Conservation (phyloP, 768 basidiomycete genomes). For the Mycena venus region DNA sequence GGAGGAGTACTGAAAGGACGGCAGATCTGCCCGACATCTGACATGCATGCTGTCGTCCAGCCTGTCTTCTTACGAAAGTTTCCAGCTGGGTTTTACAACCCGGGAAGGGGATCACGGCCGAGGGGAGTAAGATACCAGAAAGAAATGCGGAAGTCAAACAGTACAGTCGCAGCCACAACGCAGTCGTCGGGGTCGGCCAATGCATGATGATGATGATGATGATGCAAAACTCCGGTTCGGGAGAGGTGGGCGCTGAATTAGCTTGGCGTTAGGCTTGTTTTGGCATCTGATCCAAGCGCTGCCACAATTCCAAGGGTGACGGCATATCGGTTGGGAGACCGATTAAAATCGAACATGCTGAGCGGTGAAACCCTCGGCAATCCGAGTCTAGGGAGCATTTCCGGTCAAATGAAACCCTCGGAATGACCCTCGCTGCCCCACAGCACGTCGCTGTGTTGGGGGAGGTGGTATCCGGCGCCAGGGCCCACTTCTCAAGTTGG, state of each 20-base stretch:
- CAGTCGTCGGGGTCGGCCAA: not conserved
- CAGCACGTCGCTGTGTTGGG: too few relatives aligned
- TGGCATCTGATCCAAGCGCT: not conserved
- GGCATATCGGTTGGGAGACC: too few relatives aligned
- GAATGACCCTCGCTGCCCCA: too few relatives aligned
- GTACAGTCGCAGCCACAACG: not conserved
- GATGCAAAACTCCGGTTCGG: not conserved
- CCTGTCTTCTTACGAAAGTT: constrained; percentile 1
- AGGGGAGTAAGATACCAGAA: not conserved
- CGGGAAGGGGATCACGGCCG: constrained; percentile 2
- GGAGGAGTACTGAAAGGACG: not conserved
- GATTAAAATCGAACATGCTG: too few relatives aligned
- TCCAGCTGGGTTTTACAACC: not conserved
- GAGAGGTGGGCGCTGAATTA: not conserved
- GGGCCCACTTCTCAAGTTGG: too few relatives aligned
- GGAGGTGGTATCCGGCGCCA: too few relatives aligned
- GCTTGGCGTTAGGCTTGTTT: not conserved
- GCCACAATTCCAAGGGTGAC: too few relatives aligned
- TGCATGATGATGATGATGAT: too few relatives aligned
- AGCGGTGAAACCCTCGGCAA: too few relatives aligned
- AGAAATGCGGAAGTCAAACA: not conserved
- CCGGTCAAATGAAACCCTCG: too few relatives aligned
- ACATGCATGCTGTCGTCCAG: too few relatives aligned
- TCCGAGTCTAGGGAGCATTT: too few relatives aligned
- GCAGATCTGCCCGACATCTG: constrained; percentile 6